Percentiles rank a stretch among this genome's conserved stretches.
Conservation (phyloP, 495 filamentous ascomycete species). For the Talaromyces adpressus region DNA sequence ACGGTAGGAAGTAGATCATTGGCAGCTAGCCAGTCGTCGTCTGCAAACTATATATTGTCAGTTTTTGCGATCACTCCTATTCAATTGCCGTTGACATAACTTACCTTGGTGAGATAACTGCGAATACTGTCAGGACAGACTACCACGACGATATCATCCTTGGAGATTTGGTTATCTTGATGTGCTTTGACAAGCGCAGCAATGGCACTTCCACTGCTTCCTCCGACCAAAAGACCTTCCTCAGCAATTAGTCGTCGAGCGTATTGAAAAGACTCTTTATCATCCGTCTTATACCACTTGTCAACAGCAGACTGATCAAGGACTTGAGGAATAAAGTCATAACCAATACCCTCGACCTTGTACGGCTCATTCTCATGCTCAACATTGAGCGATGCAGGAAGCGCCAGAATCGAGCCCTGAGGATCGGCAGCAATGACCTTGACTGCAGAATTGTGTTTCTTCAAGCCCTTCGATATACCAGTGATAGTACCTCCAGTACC, state of each 20-base stretch:
- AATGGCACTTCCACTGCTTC: constrained; percentile 89
- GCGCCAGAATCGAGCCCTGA: constrained; percentile 76
- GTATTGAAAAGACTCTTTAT: constrained; percentile 83
- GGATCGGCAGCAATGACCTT: constrained; percentile 91
- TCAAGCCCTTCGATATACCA: constrained; percentile 76
- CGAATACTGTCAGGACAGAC: constrained; percentile 92
- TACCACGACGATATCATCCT: constrained; percentile 80
- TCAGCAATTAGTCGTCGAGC: constrained; percentile 87
- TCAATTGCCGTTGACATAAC: constrained; percentile 3
- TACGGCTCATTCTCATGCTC: constrained; percentile 76
- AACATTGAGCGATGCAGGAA: constrained; percentile 71
- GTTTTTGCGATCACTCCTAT: neutral
- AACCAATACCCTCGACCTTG: constrained; percentile 98
- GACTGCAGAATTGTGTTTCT: constrained; percentile 75
- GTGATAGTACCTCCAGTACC: constrained; percentile 96
- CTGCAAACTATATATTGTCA: constrained; percentile 57
- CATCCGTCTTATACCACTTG: constrained; percentile 96
- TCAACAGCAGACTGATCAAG: constrained; percentile 77
- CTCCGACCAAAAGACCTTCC: constrained; percentile 90
- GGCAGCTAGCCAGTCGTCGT: constrained; percentile 96
- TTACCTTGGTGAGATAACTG: constrained; percentile 89
- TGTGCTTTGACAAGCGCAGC: constrained; percentile 74
- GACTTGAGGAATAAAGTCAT: constrained; percentile 96
- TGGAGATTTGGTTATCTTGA: constrained; percentile 64
- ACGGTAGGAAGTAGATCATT: constrained; percentile 74